A percentile compares a stretch with the other conserved stretches of the same genome.
Evolutionary conservation across 2,329 filamentous ascomycete genomes (phyloP).

Genomic region (Ramularia endophylla): DNA sequence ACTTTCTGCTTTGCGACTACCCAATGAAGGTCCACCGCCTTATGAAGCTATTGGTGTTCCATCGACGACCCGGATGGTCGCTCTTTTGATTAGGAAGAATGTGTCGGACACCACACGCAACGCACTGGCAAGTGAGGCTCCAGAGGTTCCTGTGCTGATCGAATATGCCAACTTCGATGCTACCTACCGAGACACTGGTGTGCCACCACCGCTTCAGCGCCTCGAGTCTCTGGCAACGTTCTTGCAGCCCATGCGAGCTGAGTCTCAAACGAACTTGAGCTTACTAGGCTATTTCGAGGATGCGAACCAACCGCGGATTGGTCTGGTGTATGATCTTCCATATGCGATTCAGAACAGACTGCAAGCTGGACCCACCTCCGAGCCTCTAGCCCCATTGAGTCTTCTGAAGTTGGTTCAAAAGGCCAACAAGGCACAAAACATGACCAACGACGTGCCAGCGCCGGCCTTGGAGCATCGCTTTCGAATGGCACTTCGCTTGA

Average conservation of each 20-base stretch:
- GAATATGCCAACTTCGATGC: constrained; percentile 58
- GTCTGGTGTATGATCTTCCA: constrained; percentile 69
- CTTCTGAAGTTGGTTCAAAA: constrained; percentile 44
- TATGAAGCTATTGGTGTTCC: constrained; percentile 43
- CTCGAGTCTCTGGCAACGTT: constrained; percentile 35
- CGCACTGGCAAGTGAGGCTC: constrained; percentile 30
- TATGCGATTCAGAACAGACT: constrained; percentile 39
- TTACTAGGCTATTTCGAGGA: constrained; percentile 69
- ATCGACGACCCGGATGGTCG: constrained; percentile 40
- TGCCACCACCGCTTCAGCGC: constrained; percentile 41
- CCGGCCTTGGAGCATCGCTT: constrained; percentile 71
- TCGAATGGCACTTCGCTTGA: constrained; percentile 65
- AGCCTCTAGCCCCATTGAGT: constrained; percentile 34
- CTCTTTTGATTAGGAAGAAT: constrained; percentile 30
- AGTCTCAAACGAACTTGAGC: constrained; percentile 45
- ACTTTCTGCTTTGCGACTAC: constrained; percentile 37
- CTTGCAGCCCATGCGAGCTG: constrained; percentile 29
- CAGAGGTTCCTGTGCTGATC: constrained; percentile 54
- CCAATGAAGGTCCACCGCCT: constrained; percentile 44
- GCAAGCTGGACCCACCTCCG: constrained; percentile 36
- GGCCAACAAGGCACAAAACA: constrained; percentile 38
- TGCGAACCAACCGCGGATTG: constrained; percentile 60
- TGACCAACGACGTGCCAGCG: constrained; percentile 39
- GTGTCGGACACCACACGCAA: constrained; percentile 25
- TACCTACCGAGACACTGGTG: constrained; percentile 42